phyloP scores from a whole-genome alignment of 164 flowering plant genomes.

The Euptelea pleiosperma region DNA sequence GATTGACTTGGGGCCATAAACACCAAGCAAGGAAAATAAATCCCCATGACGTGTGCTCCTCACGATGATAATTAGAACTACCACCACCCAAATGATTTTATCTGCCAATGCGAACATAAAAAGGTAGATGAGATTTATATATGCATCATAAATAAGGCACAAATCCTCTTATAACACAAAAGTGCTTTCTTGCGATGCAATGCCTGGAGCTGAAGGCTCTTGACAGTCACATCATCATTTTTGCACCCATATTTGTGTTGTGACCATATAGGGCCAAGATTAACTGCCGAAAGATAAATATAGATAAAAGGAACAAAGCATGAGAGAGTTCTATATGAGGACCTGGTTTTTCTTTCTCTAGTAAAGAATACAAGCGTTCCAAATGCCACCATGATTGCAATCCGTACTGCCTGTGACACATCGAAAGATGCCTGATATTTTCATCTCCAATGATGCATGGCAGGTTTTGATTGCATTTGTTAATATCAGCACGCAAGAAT shows the following conservation, averaged over 20 bases:
- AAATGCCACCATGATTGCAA: conserved; percentile 55
- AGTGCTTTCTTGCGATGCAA: too few species aligned
- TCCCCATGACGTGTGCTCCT: background rate
- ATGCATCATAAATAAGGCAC: too few species aligned
- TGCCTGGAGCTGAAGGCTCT: too few species aligned
- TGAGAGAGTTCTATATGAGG: background rate
- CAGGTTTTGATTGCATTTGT: too few species aligned
- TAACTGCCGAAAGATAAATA: background rate
- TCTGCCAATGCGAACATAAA: background rate
- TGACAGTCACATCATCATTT: too few species aligned
- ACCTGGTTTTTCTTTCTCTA: conserved; percentile 47
- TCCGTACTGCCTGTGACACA: conserved; percentile 38
- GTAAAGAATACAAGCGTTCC: conserved; percentile 55
- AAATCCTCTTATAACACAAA: too few species aligned
- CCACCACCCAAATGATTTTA: background rate
- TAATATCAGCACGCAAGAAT: too few species aligned
- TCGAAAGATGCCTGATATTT: too few species aligned
- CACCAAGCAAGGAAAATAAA: too few species aligned
- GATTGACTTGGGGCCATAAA: background rate
- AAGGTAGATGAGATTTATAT: background rate
- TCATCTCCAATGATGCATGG: too few species aligned
- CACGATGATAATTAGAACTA: background rate
- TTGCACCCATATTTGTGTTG: background rate
- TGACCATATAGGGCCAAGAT: background rate
- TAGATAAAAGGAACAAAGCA: background rate